A percentile compares a stretch with the other conserved stretches of the same genome.
phyloP scores from a whole-genome alignment of 2,329 filamentous ascomycete genomes.

The Fusarium xylarioides region DNA sequence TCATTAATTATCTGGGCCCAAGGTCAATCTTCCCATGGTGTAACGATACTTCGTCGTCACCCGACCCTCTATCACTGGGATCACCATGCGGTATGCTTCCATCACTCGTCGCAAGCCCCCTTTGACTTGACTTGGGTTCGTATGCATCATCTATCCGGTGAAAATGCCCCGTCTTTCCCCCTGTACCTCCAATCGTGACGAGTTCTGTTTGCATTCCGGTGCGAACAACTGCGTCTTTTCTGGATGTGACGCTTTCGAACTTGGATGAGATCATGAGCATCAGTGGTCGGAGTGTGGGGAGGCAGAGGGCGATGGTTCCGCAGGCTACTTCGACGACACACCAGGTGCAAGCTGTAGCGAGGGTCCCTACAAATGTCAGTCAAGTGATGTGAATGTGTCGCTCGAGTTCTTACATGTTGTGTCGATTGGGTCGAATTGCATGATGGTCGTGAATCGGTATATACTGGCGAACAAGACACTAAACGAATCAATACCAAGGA shows the following conservation, averaged over 20 bases:
- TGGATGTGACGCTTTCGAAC: constrained; percentile 9
- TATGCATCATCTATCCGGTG: constrained; percentile 11
- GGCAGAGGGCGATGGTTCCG: constrained; percentile 25
- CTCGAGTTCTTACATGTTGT: constrained; percentile 12
- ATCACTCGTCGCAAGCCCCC: background rate
- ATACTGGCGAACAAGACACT: constrained; percentile 31
- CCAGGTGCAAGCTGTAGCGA: constrained; percentile 27
- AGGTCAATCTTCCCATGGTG: background rate
- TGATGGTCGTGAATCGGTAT: constrained; percentile 28
- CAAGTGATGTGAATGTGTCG: background rate
- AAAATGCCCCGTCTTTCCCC: constrained; percentile 1
- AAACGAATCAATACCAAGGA: accelerated
- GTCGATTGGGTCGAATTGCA: constrained; percentile 11
- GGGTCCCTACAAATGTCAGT: constrained; percentile 9
- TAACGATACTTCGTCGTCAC: background rate
- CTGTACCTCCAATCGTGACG: constrained; percentile 18
- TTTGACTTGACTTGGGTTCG: background rate
- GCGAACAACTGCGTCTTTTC: background rate
- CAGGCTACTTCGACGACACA: constrained; percentile 31
- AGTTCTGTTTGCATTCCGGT: background rate
- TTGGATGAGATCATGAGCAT: constrained; percentile 21
- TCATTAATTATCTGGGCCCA: background rate
- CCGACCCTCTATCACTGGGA: background rate
- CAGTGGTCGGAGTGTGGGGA: constrained; percentile 19
- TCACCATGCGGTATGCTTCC: background rate